Evolutionary conservation across 2,329 filamentous ascomycete species (phyloP).

Genomic region (Hymenoscyphus fructigenus): DNA sequence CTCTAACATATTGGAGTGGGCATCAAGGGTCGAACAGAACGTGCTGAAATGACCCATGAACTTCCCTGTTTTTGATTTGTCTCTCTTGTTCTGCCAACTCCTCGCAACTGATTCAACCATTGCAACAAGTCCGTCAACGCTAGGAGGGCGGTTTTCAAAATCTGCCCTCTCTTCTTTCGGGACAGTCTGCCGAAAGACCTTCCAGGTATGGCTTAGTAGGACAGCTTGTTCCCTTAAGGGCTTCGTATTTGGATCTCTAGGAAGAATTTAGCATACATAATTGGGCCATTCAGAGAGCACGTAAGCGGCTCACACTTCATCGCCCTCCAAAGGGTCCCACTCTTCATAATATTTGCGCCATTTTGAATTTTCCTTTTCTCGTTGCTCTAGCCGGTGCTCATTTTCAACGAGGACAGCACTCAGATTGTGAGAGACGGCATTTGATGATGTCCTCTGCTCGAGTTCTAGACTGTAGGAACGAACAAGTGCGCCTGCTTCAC

Average conservation of each 20-base stretch:
- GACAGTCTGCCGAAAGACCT: too few species aligned
- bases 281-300: neutral
- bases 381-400: neutral
- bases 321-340: neutral
- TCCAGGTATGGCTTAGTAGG: too few species aligned
- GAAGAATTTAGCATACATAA: neutral
- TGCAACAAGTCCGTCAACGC: too few species aligned
- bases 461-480: constrained; percentile 8
- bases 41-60: too few species aligned
- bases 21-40: too few species aligned
- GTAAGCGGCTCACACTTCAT: neutral
- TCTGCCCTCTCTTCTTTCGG: too few species aligned
- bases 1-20: too few species aligned
- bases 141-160: too few species aligned
- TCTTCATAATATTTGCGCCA: constrained; percentile 2
- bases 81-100: too few species aligned
- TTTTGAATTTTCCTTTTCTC: neutral
- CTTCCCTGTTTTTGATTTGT: too few species aligned
- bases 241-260: neutral
- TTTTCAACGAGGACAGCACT: neutral
- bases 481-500: neutral
- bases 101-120: too few species aligned
- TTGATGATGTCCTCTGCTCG: neutral
- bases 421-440: neutral
- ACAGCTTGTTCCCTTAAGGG: neutral